A percentile compares a stretch with the other conserved stretches of the same genome.
Evolutionary conservation across 1,284 basidiomycete genomes (phyloP).

Genomic region (Trichosporon sp.): DNA sequence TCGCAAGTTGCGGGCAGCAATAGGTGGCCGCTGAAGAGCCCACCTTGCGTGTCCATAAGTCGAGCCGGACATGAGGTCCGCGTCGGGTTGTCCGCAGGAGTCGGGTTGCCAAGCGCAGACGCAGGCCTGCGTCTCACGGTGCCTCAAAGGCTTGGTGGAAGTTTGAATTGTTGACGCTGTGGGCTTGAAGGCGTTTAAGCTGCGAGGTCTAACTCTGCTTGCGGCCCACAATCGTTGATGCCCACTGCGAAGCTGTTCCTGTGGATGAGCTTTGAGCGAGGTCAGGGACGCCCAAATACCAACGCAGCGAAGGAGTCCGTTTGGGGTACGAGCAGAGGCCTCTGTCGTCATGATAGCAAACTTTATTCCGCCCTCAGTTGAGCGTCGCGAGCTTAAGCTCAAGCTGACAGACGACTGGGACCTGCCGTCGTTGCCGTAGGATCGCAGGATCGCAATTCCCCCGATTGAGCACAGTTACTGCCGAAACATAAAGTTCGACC

Average conservation of each 20-base stretch:
- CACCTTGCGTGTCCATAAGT: background rate
- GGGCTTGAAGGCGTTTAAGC: slow-evolving; percentile 8
- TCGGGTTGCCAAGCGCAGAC: background rate
- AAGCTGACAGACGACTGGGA: background rate
- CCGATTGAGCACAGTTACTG: slow-evolving; percentile 14
- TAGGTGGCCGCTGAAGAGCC: background rate
- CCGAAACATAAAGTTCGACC: slow-evolving; percentile 14
- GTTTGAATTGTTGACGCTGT: background rate
- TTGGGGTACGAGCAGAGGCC: background rate
- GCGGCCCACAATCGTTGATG: background rate
- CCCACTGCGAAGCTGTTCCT: background rate
- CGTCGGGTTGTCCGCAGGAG: background rate
- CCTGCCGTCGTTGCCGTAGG: background rate
- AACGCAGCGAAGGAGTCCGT: background rate
- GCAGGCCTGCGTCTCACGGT: background rate
- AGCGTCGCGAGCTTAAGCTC: background rate
- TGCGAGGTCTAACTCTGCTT: background rate
- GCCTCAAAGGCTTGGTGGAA: background rate
- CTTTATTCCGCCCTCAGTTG: background rate
- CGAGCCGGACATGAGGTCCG: background rate
- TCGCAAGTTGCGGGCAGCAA: background rate
- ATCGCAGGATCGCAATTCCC: background rate
- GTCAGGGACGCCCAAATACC: background rate
- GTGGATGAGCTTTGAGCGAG: slow-evolving; percentile 1
- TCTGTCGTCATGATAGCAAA: background rate